phyloP scores from a whole-genome alignment of 441 rosid species.

The Syzygium malaccense region DNA sequence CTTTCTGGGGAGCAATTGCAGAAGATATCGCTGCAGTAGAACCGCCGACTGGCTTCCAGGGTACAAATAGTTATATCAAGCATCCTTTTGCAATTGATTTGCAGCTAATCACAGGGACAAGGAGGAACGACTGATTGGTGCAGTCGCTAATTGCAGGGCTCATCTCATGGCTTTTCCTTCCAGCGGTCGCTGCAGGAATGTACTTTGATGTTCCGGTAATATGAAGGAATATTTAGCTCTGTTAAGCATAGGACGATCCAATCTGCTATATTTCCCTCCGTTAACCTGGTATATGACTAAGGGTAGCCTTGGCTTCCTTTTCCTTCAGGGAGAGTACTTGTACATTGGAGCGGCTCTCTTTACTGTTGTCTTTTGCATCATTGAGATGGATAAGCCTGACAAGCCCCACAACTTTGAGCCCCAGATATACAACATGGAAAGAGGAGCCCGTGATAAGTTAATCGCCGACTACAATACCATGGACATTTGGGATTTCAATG shows the following conservation, averaged over 20 bases:
- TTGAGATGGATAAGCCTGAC: slow-evolving; percentile 90
- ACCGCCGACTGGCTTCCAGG: slow-evolving; percentile 88
- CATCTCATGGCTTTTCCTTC: slow-evolving; percentile 83
- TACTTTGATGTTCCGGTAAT: slow-evolving; percentile 66
- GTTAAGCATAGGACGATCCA: background rate
- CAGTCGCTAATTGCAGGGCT: slow-evolving; percentile 31
- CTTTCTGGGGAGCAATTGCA: slow-evolving; percentile 66
- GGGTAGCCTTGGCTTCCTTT: background rate
- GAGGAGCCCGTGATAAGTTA: slow-evolving; percentile 86
- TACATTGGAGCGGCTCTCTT: slow-evolving; percentile 74
- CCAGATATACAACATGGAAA: slow-evolving; percentile 77
- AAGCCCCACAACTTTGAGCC: slow-evolving; percentile 91
- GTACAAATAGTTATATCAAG: slow-evolving; percentile 13
- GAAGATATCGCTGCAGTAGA: slow-evolving; percentile 54
- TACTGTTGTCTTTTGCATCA: slow-evolving; percentile 48
- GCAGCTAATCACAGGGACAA: slow-evolving; percentile 18
- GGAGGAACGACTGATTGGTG: background rate
- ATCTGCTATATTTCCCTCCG: background rate
- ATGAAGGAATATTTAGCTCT: background rate
- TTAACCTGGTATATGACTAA: background rate
- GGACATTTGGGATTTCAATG: slow-evolving; percentile 90
- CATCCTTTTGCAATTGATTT: background rate
- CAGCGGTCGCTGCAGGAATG: slow-evolving; percentile 65
- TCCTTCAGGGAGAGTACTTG: slow-evolving; percentile 63
- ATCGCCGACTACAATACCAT: slow-evolving; percentile 74